Conservation (phyloP, 345 rosid genomes). For the Luvunga scandens region DNA sequence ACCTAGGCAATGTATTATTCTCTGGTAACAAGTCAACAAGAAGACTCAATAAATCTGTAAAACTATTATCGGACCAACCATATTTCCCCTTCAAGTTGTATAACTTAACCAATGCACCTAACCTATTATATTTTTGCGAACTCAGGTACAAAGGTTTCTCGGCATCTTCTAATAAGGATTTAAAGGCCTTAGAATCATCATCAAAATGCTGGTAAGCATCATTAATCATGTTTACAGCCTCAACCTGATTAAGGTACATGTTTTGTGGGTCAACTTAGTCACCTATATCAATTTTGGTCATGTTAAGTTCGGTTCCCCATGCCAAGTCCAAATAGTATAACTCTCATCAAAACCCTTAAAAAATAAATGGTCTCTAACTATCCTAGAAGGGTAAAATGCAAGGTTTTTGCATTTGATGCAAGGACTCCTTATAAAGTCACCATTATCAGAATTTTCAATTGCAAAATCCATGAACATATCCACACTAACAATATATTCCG, state of each 20-base stretch:
- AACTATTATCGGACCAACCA: no score
- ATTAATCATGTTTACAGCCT: background rate
- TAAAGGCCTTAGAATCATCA: background rate
- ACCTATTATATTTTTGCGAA: background rate
- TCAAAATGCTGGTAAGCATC: no score
- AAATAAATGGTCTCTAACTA: background rate
- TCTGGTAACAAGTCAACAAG: background rate
- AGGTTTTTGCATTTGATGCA: background rate
- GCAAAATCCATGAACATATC: background rate
- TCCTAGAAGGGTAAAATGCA: background rate
- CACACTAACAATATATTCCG: background rate
- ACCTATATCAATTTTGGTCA: no score
- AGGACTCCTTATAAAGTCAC: background rate
- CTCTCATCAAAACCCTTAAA: background rate
- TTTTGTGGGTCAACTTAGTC: no score
- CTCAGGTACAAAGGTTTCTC: background rate
- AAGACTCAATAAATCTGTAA: no score
- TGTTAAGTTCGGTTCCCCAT: background rate
- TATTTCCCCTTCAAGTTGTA: no score
- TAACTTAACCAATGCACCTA: background rate
- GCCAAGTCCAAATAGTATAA: background rate
- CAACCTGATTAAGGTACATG: background rate
- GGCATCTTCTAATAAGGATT: background rate
- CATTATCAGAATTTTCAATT: background rate
- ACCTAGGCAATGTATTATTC: background rate